Percentiles rank a stretch among this genome's conserved stretches.
Conservation (phyloP, 2,329 filamentous ascomycete species). For the Alternaria solani region DNA sequence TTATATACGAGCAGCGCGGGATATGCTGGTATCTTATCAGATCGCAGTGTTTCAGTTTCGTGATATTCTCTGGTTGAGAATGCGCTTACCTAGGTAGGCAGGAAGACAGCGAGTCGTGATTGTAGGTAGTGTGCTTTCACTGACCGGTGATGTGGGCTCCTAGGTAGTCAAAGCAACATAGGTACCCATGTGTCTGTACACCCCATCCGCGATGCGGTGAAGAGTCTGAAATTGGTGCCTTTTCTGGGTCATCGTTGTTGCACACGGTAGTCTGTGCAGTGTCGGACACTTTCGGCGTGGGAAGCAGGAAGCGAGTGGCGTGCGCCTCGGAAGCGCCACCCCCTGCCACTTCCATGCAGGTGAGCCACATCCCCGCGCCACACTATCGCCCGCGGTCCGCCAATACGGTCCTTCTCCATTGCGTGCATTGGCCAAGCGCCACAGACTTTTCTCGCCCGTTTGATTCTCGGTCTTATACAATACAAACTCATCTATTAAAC, state of each 20-base stretch:
- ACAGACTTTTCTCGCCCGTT: background rate
- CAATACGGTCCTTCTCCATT: background rate
- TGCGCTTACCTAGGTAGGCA: background rate
- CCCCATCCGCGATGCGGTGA: background rate
- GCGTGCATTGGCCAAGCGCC: background rate
- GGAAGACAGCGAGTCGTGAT: background rate
- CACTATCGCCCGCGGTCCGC: background rate
- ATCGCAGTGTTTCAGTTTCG: background rate
- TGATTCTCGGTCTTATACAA: background rate
- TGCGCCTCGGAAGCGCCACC: background rate
- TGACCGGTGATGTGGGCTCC: background rate
- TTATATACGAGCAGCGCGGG: background rate
- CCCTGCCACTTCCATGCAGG: background rate
- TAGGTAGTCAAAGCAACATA: background rate
- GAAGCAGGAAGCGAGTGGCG: background rate
- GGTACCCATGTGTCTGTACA: background rate
- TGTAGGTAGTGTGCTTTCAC: background rate
- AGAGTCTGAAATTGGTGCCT: background rate
- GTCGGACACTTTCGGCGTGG: background rate
- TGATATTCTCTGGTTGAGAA: background rate
- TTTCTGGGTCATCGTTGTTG: background rate
- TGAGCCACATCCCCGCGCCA: conserved; percentile 1
- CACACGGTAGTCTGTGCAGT: background rate
- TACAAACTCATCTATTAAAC: background rate
- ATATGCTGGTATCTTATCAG: background rate